Conservation (phyloP, 2,329 filamentous ascomycete genomes). For the Chaetomium sp. region DNA sequence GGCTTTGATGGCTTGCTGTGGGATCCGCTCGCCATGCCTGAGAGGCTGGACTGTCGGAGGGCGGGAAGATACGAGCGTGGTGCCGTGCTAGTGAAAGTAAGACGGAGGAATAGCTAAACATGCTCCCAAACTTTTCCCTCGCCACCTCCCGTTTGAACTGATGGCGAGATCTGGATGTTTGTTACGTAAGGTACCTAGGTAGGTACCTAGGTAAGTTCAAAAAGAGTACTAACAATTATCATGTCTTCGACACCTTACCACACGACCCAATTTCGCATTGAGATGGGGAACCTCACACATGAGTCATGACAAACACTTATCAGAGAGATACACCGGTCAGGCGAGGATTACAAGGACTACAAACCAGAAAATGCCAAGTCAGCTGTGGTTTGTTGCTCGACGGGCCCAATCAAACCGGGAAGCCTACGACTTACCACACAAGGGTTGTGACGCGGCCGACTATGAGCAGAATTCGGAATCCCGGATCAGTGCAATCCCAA, state of each 20-base stretch:
- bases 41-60: too few species aligned
- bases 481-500: too few species aligned
- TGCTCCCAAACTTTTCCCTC: neutral
- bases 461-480: too few species aligned
- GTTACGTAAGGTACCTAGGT: too few species aligned
- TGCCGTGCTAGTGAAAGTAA: neutral
- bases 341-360: neutral
- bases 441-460: too few species aligned
- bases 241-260: neutral
- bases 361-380: neutral
- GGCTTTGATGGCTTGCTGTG: neutral
- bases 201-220: neutral
- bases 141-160: neutral
- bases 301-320: neutral
- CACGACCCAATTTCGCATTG: neutral
- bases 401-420: neutral
- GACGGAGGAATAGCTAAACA: slow-evolving; percentile 5
- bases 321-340: neutral
- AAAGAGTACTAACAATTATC: neutral
- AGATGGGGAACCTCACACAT: neutral
- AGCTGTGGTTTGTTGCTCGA: neutral
- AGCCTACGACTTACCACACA: too few species aligned
- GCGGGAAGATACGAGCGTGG: neutral
- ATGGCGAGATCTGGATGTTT: neutral
- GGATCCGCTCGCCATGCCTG: neutral